Conservation (phyloP, 306 rosid species). For the Rubus parviflorus region DNA sequence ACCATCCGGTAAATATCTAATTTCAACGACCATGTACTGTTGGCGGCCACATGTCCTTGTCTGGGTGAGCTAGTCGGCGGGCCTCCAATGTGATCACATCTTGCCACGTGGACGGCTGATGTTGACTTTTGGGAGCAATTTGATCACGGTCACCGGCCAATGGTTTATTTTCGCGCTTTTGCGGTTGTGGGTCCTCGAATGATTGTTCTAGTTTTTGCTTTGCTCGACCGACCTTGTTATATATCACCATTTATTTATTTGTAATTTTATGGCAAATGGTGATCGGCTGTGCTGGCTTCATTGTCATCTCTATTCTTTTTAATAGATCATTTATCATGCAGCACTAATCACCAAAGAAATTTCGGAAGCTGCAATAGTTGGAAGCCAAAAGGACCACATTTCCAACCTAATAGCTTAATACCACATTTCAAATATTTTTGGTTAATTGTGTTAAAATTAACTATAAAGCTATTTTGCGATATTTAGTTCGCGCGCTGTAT, state of each 20-base stretch:
- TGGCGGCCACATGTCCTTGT: slow-evolving; percentile 32
- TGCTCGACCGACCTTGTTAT: slow-evolving; percentile 44
- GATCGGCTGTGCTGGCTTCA: slow-evolving; percentile 30
- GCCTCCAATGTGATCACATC: slow-evolving; percentile 49
- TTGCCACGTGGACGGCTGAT: slow-evolving; percentile 55
- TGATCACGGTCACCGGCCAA: slow-evolving; percentile 43
- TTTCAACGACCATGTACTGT: slow-evolving; percentile 18
- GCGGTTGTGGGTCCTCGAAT: slow-evolving; percentile 34
- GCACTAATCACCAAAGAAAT: slow-evolving; percentile 3
- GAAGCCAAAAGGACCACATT: background rate
- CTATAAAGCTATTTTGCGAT: too few relatives aligned
- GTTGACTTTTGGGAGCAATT: slow-evolving; percentile 24
- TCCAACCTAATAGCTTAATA: background rate
- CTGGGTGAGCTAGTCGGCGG: slow-evolving; percentile 16
- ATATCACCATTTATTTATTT: slow-evolving; percentile 14
- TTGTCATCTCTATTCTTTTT: background rate
- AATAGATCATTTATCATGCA: slow-evolving; percentile 11
- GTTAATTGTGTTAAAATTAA: too few relatives aligned
- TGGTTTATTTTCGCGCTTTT: background rate
- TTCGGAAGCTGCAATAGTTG: background rate
- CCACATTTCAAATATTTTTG: too few relatives aligned
- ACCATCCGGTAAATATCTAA: slow-evolving; percentile 17
- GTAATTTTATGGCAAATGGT: slow-evolving; percentile 27
- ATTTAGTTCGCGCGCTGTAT: too few relatives aligned
- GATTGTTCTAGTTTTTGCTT: slow-evolving; percentile 31